phyloP scores from a whole-genome alignment of 306 rosid genomes.

The Dryas octopetala region DNA sequence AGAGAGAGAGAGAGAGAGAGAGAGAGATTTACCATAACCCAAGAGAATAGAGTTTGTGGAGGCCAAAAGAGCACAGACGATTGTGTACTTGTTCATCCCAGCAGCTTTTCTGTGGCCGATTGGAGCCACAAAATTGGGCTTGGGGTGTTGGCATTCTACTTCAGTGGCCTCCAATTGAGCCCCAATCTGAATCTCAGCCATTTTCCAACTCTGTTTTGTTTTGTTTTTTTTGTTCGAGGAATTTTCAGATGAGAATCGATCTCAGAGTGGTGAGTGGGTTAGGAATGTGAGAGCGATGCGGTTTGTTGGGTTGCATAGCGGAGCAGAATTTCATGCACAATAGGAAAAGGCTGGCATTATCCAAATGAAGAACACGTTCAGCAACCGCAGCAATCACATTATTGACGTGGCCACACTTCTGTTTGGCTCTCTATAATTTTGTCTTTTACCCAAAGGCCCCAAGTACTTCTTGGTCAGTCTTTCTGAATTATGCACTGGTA shows the following conservation, averaged over 20 bases:
- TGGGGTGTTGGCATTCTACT: too few relatives aligned
- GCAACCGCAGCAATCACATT: not conserved
- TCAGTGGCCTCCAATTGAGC: not conserved
- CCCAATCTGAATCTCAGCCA: not conserved
- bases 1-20: not conserved
- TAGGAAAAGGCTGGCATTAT: not conserved
- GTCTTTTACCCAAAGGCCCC: not conserved
- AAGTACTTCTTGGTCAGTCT: too few relatives aligned
- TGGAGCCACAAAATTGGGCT: not conserved
- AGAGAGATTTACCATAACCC: conserved; percentile 62
- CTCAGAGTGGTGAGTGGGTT: not conserved
- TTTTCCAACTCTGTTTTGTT: not conserved
- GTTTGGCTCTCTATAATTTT: not conserved
- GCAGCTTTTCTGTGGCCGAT: not conserved
- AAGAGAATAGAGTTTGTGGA: conserved; percentile 75
- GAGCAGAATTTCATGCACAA: conserved; percentile 20
- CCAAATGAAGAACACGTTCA: conserved; percentile 15
- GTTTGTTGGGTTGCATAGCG: conserved; percentile 1
- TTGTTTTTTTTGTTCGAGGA: not conserved
- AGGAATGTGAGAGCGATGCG: conserved; percentile 16
- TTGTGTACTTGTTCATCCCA: conserved; percentile 61
- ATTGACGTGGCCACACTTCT: not conserved
- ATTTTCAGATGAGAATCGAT: not conserved
- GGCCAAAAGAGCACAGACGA: conserved; percentile 68
- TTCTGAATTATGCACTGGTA: too few relatives aligned